These are phyloP conservation scores for Wickerhamiella australiensis DNA, from an alignment of 805 yeast species.

Conservation along the genomic window DNA sequence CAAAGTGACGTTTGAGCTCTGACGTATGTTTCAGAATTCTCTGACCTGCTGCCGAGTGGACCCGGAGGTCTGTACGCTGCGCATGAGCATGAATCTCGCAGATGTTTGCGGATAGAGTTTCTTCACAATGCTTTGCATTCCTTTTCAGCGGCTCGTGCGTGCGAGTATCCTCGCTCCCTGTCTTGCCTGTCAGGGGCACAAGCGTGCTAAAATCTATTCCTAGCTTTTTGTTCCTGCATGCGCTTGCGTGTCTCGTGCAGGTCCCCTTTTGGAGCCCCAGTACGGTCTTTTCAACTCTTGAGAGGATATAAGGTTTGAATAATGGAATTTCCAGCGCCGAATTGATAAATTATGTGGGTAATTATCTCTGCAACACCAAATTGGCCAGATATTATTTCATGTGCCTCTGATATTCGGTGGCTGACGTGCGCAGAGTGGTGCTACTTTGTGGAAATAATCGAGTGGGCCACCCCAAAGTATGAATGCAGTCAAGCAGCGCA, in stretches of 20 bases:
- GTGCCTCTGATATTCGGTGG: too few species aligned
- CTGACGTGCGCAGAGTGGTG: too few species aligned
- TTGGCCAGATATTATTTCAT: too few species aligned
- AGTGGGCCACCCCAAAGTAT: too few species aligned
- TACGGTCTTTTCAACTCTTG: background rate
- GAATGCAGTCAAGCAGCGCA: background rate
- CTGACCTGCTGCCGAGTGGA: background rate
- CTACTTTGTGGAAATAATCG: too few species aligned
- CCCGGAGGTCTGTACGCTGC: background rate
- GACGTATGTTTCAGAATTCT: background rate
- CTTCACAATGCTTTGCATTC: background rate
- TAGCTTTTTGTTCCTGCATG: slow-evolving; percentile 7
- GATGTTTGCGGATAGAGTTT: background rate
- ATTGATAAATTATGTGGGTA: too few species aligned
- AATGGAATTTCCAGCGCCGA: too few species aligned
- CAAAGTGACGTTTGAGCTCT: background rate
- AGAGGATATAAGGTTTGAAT: background rate
- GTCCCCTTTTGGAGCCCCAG: background rate
- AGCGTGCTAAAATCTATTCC: background rate
- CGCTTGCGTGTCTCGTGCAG: background rate
- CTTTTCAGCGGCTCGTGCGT: too few species aligned
- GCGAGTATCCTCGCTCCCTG: too few species aligned
- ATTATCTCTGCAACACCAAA: too few species aligned
- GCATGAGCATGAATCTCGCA: background rate
- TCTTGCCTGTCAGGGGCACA: background rate